Base-by-base conservation (phyloP, 371 early-diverging fungal species). In the Lichtheimia corymbifera region DNA sequence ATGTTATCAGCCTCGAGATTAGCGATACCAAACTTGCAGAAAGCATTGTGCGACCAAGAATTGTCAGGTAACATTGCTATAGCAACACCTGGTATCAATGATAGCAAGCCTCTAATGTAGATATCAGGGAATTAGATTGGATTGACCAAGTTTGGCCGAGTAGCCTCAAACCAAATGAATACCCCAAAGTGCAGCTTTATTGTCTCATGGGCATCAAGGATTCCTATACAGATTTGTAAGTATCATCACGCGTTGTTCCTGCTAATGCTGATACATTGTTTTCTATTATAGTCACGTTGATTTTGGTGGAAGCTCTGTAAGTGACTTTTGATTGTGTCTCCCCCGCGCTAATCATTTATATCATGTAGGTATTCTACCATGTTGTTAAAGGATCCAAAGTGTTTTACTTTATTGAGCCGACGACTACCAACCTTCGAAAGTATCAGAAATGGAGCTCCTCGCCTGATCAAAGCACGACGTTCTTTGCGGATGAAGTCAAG, bases 151-250 rank as follows among this genome's bases (percentile, higher is more conserved):
- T 89, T 65, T 96, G 97, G 97, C 97, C 97, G 2, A 47, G 61
- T 7, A 68, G 83, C 14, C 66, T 80, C 27, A 69, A 77, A 55
- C 74, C 70, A 15, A 68, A 70, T 20, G 91, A 89, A 66, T 92
- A 87, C 60, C 95, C 97, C 18, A 84, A 85, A 62, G 94, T 94
- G 0, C 93, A 94, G 62, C 76, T 93, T 6, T 95, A 95, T 68
- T 95, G 95, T 61, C 74, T 95, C 59, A 95, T 95, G 96, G 89
- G 93, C 51, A 93, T 93, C 24, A 83, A 86, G 66, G 90, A 91
- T 52, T 89, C 92, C 5, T 95, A 90, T 68, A 95, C 95, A 17
- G 95, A 95, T 64, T 92, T 92, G 90, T 90, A 80, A 74, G 86
- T 72, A 2, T 25, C 3, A 44, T n/a, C 40, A 5, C 3, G 17